A percentile compares a stretch with the other conserved stretches of the same genome.
These are phyloP conservation scores for Fusarium sp. DNA, from an alignment of 2,329 filamentous ascomycete species.

Conservation along the genomic window DNA sequence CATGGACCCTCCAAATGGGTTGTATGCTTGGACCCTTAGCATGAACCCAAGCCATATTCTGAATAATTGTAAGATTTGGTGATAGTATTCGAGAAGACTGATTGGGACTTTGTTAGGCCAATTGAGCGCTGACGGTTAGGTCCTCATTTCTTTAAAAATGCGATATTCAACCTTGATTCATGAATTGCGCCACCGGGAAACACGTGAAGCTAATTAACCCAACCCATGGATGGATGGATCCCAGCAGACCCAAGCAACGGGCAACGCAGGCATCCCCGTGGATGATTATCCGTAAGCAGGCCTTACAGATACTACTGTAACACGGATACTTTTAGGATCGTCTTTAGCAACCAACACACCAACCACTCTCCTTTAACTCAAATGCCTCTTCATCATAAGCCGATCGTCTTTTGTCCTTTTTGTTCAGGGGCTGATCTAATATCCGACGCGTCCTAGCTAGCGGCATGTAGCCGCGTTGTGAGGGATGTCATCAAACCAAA, in stretches of 20 bases:
- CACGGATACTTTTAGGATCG: constrained; percentile 27
- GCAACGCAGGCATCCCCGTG: constrained; percentile 5
- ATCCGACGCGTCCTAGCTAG: constrained; percentile 24
- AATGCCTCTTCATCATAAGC: constrained; percentile 27
- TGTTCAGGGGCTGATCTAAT: constrained; percentile 34
- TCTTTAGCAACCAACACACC: constrained; percentile 23
- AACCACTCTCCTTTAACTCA: constrained; percentile 30
- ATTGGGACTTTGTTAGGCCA: constrained; percentile 4
- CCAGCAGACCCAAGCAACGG: not conserved
- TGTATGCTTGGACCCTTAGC: constrained; percentile 41
- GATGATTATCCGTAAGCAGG: constrained; percentile 1
- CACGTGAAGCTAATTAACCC: constrained; percentile 9
- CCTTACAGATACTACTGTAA: too few relatives aligned
- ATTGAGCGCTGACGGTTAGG: constrained; percentile 7
- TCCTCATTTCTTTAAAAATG: constrained; percentile 26
- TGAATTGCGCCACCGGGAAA: not conserved
- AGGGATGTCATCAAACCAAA: too few relatives aligned
- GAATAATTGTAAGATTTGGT: constrained; percentile 8
- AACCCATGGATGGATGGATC: not conserved
- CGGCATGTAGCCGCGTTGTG: constrained; percentile 21
- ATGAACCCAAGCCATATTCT: constrained; percentile 23
- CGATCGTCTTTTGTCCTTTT: constrained; percentile 29
- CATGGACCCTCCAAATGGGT: constrained; percentile 29
- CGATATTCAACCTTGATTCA: constrained; percentile 7
- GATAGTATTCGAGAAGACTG: constrained; percentile 2